These are phyloP conservation scores for Thuja plicata DNA, from an alignment of 83 land plant genomes.

Conservation along the genomic window DNA sequence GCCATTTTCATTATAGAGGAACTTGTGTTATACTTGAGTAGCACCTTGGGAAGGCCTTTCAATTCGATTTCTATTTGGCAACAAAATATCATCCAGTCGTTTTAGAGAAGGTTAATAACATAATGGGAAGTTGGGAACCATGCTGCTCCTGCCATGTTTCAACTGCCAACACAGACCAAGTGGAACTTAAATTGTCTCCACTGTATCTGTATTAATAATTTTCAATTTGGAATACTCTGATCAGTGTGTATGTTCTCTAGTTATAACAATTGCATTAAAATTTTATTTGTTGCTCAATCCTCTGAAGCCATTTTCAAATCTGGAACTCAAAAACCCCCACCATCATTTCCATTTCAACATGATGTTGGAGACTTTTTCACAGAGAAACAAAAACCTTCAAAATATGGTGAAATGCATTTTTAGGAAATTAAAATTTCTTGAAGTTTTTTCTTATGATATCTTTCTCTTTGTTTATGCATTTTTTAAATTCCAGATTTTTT, in stretches of 20 bases:
- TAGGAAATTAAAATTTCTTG: too few species aligned
- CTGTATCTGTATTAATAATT: neutral
- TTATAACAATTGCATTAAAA: neutral
- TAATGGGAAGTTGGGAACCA: neutral
- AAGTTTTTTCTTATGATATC: too few species aligned
- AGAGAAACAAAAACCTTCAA: too few species aligned
- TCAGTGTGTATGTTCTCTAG: neutral
- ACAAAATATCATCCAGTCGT: neutral
- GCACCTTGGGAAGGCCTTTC: neutral
- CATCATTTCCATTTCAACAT: too few species aligned
- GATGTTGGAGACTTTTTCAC: too few species aligned
- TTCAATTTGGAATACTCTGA: neutral
- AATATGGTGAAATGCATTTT: too few species aligned
- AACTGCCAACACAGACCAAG: neutral
- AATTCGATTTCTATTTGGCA: neutral
- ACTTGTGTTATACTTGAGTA: neutral
- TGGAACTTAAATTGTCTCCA: neutral
- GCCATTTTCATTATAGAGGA: neutral
- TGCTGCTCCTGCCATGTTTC: neutral
- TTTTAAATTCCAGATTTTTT: too few species aligned
- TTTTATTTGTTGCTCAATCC: neutral
- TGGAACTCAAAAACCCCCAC: too few species aligned
- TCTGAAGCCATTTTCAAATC: neutral
- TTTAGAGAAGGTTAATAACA: neutral
- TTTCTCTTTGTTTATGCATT: too few species aligned